Percentiles rank a stretch among this genome's conserved stretches.
Conservation (phyloP, 805 yeast genomes). For the Candida sithepensis region DNA sequence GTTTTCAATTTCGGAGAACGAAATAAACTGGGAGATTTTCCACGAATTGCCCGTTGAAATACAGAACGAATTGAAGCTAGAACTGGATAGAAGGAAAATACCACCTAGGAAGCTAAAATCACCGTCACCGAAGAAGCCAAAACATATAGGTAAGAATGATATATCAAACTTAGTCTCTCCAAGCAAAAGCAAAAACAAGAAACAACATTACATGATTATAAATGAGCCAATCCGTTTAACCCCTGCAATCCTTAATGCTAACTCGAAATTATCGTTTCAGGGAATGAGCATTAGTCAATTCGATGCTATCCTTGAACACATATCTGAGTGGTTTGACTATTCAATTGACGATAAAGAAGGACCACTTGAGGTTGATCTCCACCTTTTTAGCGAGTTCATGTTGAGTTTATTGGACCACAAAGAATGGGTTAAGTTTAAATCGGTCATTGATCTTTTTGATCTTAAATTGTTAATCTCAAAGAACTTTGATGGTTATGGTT, state of each 20-base stretch:
- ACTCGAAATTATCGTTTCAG: constrained; percentile 20
- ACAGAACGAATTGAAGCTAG: constrained; percentile 54
- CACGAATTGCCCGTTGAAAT: constrained; percentile 63
- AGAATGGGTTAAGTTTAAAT: constrained; percentile 17
- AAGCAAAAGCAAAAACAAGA: constrained; percentile 4
- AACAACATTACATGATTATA: no score
- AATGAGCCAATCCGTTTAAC: constrained; percentile 6
- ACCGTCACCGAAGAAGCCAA: constrained; percentile 21
- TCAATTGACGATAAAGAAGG: constrained; percentile 17
- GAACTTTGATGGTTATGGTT: constrained; percentile 7
- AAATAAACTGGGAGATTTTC: constrained; percentile 66
- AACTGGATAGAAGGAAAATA: constrained; percentile 40
- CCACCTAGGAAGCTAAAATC: constrained; percentile 12
- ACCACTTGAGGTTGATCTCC: constrained; percentile 25
- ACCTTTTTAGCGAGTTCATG: constrained; percentile 27
- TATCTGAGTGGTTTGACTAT: constrained; percentile 24
- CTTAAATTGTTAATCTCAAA: constrained; percentile 7
- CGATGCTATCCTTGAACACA: constrained; percentile 8
- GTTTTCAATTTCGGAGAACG: constrained; percentile 8
- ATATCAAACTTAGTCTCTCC: constrained; percentile 13
- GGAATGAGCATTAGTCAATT: constrained; percentile 17
- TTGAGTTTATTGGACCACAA: constrained; percentile 19
- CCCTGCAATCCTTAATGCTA: constrained; percentile 7
- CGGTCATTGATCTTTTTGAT: constrained; percentile 16
- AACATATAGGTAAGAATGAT: constrained; percentile 11